Evolutionary conservation across 371 early-diverging fungal species (phyloP), one percentile per base, ranked within the genome.

Genomic region (Haplosporangium sp.): DNA sequence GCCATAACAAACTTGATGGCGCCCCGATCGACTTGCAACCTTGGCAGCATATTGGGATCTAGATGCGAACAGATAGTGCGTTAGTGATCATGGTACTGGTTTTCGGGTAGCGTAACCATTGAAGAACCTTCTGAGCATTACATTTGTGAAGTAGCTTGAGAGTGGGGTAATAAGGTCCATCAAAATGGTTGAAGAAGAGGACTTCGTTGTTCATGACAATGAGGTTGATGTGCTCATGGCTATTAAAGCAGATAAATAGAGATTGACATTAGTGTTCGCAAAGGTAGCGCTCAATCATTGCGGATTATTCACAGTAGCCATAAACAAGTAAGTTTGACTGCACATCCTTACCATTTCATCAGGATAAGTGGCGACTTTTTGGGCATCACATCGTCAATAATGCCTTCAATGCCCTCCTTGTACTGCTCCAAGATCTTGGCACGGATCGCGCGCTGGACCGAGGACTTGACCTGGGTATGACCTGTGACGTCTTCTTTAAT

Each of bases 1-100:
- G 94, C 92, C 52, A 99, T 89, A 11, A 99, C 93, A 83, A 96
- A 97, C 86, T 98, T 98, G 79, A 98, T 98, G 36, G 99, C 99
- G 8, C 99, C 99, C 18, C 94, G 91, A 80, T 99, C 99, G 23
- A 98, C 97, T 75, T 96, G 97, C 57, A 98, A 82, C 42, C 85
- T 85, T 45, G 97, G 96, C 81, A 98, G 84, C 62, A 97, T 95
- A 81, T 90, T 91, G 0, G 99, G 99, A 86, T 93, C 95, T 95
- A 69, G 46, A 43, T 8, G 37, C 9, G 14, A 40, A 6, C 10
- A 57, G 43, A 40, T 40, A 11, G 16, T 51, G 50, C 9, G 18
- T 5, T 60, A 40, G 37, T 29, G 29, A 29, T 29, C 29, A 29
- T 29, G 29, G 29, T 29, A 2, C 29, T 29, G 29, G 29, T 4